Evolutionary conservation across 1,284 basidiomycete species (phyloP), one percentile per base, ranked within the genome.

Genomic region (Boletus semigastroideus): DNA sequence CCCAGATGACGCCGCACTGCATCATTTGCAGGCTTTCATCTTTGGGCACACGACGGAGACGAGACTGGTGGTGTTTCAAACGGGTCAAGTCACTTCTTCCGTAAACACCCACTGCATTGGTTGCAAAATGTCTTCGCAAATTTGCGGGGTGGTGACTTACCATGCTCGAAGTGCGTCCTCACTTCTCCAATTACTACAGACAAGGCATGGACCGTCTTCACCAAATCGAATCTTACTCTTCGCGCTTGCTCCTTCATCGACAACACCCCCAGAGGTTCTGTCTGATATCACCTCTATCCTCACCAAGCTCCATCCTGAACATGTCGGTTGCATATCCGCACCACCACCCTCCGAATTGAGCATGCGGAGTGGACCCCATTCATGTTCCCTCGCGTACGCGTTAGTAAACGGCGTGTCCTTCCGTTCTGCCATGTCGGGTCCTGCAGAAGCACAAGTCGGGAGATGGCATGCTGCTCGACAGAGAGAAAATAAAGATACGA

Each of bases 291-390:
- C 81, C 34, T 65, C 74, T 5, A 58, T 63, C 1, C 63, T 87
- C 11, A 75, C 72, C 10, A 61, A 64, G 1, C 67, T 78, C 49
- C 73, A 75, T 31, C 54, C 66, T 2, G 59, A 71, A n/a, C 72
- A 78, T 19, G 60, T 83, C 17, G 86, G 86, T 8, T 87, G 85
- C 59, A 74, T 88, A 20, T 78, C 82, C 6, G 74, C 79, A 1
- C 75, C 80, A 1, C 56, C 77, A 20, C 72, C 72, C 8, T 52
- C 58, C 17, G 50, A 53, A 33, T 38, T 19, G 8, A 55, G 51
- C 28, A 22, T 46, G n/a, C 41, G 36, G 22, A 25, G 25, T 62
- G 20, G 57, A 62, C 40, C 58, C 59, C n/a, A 72, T 77, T 38
- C 77, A 2, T 83, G 83, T 56, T 81, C 83, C 19, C 60, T 87